Evolutionary conservation across 2,329 filamentous ascomycete genomes (phyloP), one percentile per base, ranked within the genome.

Genomic region (Corinectria fuckeliana): DNA sequence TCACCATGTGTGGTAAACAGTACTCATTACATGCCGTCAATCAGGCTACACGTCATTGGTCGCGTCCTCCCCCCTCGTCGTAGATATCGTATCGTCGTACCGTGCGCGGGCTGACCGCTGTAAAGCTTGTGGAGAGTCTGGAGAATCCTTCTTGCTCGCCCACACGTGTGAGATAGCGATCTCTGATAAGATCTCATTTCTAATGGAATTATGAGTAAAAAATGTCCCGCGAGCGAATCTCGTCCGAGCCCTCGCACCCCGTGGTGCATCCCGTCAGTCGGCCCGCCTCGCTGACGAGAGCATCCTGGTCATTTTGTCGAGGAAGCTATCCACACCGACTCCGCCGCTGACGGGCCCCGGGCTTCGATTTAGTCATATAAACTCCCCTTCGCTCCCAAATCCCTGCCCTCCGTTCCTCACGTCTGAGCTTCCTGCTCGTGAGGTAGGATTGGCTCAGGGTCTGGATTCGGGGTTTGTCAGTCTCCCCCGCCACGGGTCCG

Each of bases 321-420:
- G 26, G n/a, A 23, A 42, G 41, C n/a, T 23, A 38, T 52, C 55
- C 55, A 58, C 54, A 26, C 13, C n/a, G 55, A 13, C 55, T 58
- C 55, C 55, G 55, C 55, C 26, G 41, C 55, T 48, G 41, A 53
- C 49, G 55, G 39, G 42, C 49, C 21, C 49, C 32, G 49, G 51
- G 48, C 48, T 53, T 52, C 44, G 38, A 54, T 58, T 58, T 58
- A 58, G 56, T 58, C 56, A 58, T 58, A 58, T 53, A 54, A 58
- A 53, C 56, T 58, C 21, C 49, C 50, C 32, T 47, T 52, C 26
- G 41, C 55, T 42, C 34, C 50, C 25, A 14, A 21, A 58, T 48
- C 55, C 55, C 56, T 58, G 56, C 52, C 20, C 26, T 14, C 14
- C 32, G 36, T 36, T 16, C 23, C 30, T 32, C 32, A 13, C 32